Evolutionary conservation across 306 rosid species (phyloP), one percentile per base, ranked within the genome.

Genomic region (Comarum palustre): DNA sequence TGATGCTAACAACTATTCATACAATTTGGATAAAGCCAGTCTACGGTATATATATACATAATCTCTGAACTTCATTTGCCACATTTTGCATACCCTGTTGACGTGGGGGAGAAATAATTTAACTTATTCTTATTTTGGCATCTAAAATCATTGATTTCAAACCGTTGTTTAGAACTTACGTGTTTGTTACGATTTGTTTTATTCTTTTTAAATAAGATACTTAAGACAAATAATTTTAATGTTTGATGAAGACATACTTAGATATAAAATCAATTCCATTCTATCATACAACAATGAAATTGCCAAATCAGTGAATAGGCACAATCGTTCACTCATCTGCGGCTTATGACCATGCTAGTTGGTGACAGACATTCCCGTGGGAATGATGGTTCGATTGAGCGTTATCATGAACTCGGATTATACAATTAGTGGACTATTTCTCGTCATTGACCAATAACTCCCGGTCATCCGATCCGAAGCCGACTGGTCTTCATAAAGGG

Each of bases 331-430:
- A 22, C 51, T 54, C 50, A 13, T 14, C 39, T 38, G 38, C 52
- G 7, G 6, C 34, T 25, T 58, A 0, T 22, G 19, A 20, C 8
- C 2, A 7, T 47, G 14, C 50, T 13, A 22, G 46, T 55, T 67
- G 17, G 16, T 47, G 82, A 74, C 84, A 83, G 52, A 85, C 92
- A 87, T 89, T 87, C 91, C 41, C 12, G 34, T 3, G 60, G 60
- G 27, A 46, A 69, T 11, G 34, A 70, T 78, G 79, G 80, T 81
- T 75, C 45, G 74, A 66, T 59, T 29, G 62, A 57, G 36, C 60
- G 75, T 55, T 77, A 75, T 81, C 76, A 11, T 63, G 34, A 54
- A 79, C 70, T 79, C 71, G 51, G 69, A 75, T 48, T n/a, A 64
- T 79, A 41, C 2, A 72, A 82, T 78, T 16, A n/a, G n/a, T 71